Base-by-base conservation (phyloP, 345 rosid species). In the Melaleuca quinquenervia region DNA sequence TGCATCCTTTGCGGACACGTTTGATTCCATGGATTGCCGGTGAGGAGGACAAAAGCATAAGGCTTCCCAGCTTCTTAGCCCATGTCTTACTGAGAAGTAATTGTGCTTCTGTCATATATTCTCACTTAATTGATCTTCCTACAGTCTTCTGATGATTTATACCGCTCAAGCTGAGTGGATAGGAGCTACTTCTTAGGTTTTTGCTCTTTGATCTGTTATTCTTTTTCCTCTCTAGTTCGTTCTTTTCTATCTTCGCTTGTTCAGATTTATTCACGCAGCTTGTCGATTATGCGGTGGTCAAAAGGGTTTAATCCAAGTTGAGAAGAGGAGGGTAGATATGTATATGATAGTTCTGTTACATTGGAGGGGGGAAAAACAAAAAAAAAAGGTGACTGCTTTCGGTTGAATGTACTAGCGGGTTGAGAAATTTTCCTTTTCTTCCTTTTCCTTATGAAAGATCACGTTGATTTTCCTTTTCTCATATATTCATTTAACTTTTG, bases 11-110 rank as follows among this genome's bases (percentile, higher is more conserved):
- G 87, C 88, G 11, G 90, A 92, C 86, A 82, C 98, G 7, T 92
- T 94, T n/a, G 80, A 84, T 82, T 94, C 99, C 48, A 76, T 89
- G 7, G 93, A 93, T 89, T 85, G 93, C 82, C 94, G 98, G 85
- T 95, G 92, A 94, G 83, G 82, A 70, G 45, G 82, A 84, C 80
- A 85, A 76, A 83, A 85, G 6, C 12, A n/a, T 41, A 16, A 70
- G 45, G 48, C 78, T 36, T 70, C 78, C 24, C 78, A 70, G 22
- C 78, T 70, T 70, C 78, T 70, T 32, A 32, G 78, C 36, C 78
- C 48, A 32, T 41, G 78, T 70, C 78, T 18, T 32, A 70, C 78
- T 0, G 24, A 70, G 78, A 24, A 70, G 44, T 32, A 70, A 70
- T 50, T 50, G 58, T 18, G 48, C 50, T 56, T 50, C 85, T 45